A percentile compares a stretch with the other conserved stretches of the same genome.
These are phyloP conservation scores for Vachellia collinsii DNA, from an alignment of 306 rosid genomes.

Conservation along the genomic window DNA sequence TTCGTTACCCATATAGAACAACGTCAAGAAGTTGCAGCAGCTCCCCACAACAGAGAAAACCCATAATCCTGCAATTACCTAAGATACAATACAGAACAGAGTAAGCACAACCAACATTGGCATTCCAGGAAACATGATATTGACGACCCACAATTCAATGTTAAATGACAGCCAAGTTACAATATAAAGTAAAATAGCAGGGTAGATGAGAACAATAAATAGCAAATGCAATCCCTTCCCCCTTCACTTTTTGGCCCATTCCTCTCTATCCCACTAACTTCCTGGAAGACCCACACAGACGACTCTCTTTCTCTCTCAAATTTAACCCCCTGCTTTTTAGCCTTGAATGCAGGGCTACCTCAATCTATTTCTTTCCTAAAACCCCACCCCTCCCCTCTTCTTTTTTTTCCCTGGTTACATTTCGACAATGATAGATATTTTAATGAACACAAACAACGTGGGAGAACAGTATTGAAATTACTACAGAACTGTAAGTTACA, in stretches of 20 bases:
- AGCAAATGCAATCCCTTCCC: background rate
- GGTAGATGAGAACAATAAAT: background rate
- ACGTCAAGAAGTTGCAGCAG: conserved; percentile 76
- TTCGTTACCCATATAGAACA: conserved; percentile 83
- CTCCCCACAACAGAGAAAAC: conserved; percentile 70
- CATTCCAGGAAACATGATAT: background rate
- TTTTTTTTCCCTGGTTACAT: too few relatives aligned
- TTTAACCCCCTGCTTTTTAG: background rate
- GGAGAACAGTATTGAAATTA: background rate
- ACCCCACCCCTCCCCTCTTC: background rate
- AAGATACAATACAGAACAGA: conserved; percentile 7
- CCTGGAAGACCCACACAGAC: background rate
- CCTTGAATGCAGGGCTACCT: background rate
- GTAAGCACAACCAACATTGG: background rate
- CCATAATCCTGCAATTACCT: conserved; percentile 95
- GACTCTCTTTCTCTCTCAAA: background rate
- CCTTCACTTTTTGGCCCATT: background rate
- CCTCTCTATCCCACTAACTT: background rate
- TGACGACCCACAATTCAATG: background rate
- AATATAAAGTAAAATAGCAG: background rate
- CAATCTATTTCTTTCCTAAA: background rate
- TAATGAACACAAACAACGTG: background rate
- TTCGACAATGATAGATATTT: background rate
- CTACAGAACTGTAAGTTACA: background rate
- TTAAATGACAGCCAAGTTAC: background rate